Base-by-base conservation (phyloP, 495 filamentous ascomycete species). In the Penicillium cosmopolitanum region DNA sequence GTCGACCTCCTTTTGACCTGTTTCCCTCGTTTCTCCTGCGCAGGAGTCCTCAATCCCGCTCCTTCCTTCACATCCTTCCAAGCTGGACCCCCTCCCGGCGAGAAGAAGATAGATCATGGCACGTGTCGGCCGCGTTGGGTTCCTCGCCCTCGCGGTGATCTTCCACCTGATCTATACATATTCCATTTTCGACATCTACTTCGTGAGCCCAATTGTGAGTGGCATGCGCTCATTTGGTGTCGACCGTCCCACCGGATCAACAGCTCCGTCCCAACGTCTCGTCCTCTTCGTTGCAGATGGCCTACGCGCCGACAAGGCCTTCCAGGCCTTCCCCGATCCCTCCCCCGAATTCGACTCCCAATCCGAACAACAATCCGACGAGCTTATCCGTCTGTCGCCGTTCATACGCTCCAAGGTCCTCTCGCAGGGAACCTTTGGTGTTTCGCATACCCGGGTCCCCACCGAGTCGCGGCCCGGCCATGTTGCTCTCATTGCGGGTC, bases 101-200 rank as follows among this genome's bases (percentile, higher is more conserved):
- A 54, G 51, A 65, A 68, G 51, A 48, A 57, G 51, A 56, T 57
- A 61, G 60, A 70, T 66, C 72, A 96, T 96, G 91, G 88, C 89
- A 69, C 85, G 89, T 66, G 81, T 93, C 67, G 85, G 87, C 68
- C 92, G 93, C 68, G 85, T 89, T 65, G 90, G 89, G 69, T 99
- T 99, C 75, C 79, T 98, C 69, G 88, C 86, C 72, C 87, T 97
- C 69, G 96, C 96, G 66, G 81, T 98, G 68, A 77, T 95, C 48
- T 99, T 99, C 70, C 96, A 99, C 76, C 70, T 97, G 25, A 85
- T 96, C 59, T 99, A 99, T 77, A 89, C 95, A 60, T 92, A 87
- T 66, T 97, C 94, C 35, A 99, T 99, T 63, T 99, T 99, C 74
- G 96, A 98, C 72, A 96, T 98, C 61, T 99, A 99, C 77, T 99